Percentiles rank a stretch among this genome's conserved stretches.
These are phyloP conservation scores for Lactarius hengduanensis DNA, from an alignment of 768 basidiomycete species.

Conservation along the genomic window DNA sequence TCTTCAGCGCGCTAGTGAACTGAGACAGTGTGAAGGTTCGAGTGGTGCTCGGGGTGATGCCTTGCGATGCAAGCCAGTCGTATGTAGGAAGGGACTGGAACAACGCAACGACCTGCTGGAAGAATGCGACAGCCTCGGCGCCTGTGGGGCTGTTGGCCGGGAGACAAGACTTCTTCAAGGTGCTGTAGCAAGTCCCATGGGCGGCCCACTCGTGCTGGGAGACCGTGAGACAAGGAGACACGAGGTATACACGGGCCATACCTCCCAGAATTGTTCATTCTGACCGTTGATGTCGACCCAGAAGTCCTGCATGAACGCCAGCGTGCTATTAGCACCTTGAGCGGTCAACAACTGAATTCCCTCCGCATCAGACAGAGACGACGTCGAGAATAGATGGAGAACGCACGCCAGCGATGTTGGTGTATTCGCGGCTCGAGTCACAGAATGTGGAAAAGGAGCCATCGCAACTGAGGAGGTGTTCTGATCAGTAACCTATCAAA, in stretches of 20 bases:
- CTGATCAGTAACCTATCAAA: slow-evolving; percentile 7
- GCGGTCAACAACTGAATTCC: slow-evolving; percentile 49
- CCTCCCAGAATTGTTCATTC: slow-evolving; percentile 70
- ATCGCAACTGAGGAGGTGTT: slow-evolving; percentile 53
- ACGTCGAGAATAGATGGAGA: neutral
- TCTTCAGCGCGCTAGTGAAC: slow-evolving; percentile 53
- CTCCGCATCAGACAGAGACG: slow-evolving; percentile 3
- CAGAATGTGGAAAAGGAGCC: slow-evolving; percentile 38
- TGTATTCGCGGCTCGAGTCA: slow-evolving; percentile 47
- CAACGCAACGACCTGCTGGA: slow-evolving; percentile 55
- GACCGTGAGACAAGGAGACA: neutral
- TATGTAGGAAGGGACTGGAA: slow-evolving; percentile 75
- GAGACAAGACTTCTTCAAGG: slow-evolving; percentile 56
- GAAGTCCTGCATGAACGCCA: slow-evolving; percentile 59
- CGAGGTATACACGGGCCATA: slow-evolving; percentile 32
- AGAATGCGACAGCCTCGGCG: slow-evolving; percentile 71
- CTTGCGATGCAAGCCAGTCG: slow-evolving; percentile 64
- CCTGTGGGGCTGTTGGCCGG: slow-evolving; percentile 58
- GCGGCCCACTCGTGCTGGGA: slow-evolving; percentile 62
- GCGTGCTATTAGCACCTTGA: slow-evolving; percentile 58
- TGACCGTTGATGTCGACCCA: slow-evolving; percentile 63
- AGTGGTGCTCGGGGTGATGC: slow-evolving; percentile 65
- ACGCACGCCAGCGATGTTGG: slow-evolving; percentile 42
- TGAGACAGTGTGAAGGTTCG: slow-evolving; percentile 56
- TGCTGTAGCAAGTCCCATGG: slow-evolving; percentile 65